Evolutionary conservation across 352 stramenopile genomes (phyloP), one percentile per base, ranked within the genome.

Genomic region (Phytophthora citricola): DNA sequence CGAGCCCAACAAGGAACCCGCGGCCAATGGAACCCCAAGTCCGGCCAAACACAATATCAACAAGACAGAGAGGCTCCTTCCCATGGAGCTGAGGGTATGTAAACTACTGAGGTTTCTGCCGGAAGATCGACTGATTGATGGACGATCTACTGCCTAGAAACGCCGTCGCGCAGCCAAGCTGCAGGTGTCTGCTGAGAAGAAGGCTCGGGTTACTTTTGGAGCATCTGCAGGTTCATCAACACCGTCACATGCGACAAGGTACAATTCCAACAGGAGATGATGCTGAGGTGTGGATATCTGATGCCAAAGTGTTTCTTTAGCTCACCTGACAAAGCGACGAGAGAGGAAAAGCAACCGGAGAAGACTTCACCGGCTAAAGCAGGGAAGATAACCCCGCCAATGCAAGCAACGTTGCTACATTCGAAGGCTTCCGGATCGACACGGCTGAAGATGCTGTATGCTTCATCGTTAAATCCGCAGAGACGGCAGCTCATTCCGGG

Each of bases 11-110:
- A 61, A 61, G 59, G 49, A 66, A 22, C 31, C 41, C 11, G 26
- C 49, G 24, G 40, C 15, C 14, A 62, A 51, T 52, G 39, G 10
- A 20, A 73, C 55, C 10, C 40, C 66, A 12, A 74, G 47, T 26
- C 46, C 67, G 1, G 45, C 44, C 24, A 64, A 73, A 36, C 31
- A 53, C 17, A 69, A 59, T 57, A 56, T 50, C 45, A 69, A 53
- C 31, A 89, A 87, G 68, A 14, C 38, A 1, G 90, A 89, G 72
- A 72, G 85, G 8, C 61, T 93, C 20, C 66, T 93, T 40, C 85
- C 85, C 1, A 93, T 82, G 77, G 85, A 93, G 29, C 45, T 93
- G 57, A 78, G 85, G 50, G 85, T 93, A 27, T 44, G 85, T 79
- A 14, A 14, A 12, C 31, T 36, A 9, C 11, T 36, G 9, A 36